Evolutionary conservation across 2,329 filamentous ascomycete species (phyloP).

Genomic region (Myriosclerotinia duriaeana): DNA sequence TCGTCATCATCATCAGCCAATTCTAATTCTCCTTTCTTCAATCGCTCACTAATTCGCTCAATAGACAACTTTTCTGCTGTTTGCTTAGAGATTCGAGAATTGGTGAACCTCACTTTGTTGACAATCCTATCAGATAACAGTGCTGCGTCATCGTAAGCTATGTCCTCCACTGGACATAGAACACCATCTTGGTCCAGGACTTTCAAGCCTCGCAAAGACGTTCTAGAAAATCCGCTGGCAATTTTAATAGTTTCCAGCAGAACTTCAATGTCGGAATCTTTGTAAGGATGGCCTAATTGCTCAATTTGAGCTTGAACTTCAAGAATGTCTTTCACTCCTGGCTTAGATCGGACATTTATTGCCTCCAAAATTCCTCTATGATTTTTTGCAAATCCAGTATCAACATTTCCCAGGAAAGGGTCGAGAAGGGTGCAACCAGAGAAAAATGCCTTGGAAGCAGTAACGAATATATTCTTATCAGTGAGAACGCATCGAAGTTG

Average conservation of each 20-base stretch:
- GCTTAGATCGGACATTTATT: constrained; percentile 30
- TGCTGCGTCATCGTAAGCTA: constrained; percentile 30
- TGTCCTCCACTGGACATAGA: constrained; percentile 29
- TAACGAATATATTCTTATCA: constrained; percentile 24
- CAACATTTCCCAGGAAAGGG: constrained; percentile 35
- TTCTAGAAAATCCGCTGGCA: constrained; percentile 27
- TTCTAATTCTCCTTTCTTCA: constrained; percentile 31
- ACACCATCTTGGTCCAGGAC: constrained; percentile 28
- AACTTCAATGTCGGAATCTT: constrained; percentile 30
- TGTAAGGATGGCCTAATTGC: constrained; percentile 26
- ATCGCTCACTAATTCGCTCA: constrained; percentile 28
- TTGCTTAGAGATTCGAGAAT: constrained; percentile 30
- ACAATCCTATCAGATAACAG: constrained; percentile 9
- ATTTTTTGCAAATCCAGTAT: constrained; percentile 30
- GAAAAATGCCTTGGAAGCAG: constrained; percentile 29
- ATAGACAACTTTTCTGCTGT: constrained; percentile 29
- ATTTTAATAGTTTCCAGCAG: constrained; percentile 35
- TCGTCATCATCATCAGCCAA: constrained; percentile 35
- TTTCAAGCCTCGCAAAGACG: constrained; percentile 28
- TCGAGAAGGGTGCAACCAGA: constrained; percentile 27
- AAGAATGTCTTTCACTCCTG: constrained; percentile 31
- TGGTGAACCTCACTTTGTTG: constrained; percentile 29
- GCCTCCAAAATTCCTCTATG: constrained; percentile 29
- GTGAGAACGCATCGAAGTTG: constrained; percentile 27
- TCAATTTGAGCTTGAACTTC: constrained; percentile 31